A percentile compares a stretch with the other conserved stretches of the same genome.
Conservation (phyloP, 495 filamentous ascomycete genomes). For the Lasiosphaeris hirsuta region DNA sequence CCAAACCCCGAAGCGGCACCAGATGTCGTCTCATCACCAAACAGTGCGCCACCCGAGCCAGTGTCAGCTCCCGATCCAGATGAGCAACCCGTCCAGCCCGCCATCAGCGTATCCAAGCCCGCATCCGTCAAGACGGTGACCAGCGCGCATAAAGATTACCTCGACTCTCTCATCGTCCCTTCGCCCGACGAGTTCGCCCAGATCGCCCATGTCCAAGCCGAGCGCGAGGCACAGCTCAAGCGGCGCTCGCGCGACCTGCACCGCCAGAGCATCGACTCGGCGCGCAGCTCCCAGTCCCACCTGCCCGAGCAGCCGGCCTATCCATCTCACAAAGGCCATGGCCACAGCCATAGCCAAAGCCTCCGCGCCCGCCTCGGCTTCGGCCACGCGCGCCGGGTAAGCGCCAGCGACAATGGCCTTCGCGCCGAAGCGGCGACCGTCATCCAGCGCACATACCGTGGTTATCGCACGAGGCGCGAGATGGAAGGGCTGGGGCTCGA, state of each 20-base stretch:
- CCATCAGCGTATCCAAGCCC: no score
- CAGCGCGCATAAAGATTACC: constrained; percentile 38
- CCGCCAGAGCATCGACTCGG: constrained; percentile 14
- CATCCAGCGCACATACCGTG: constrained; percentile 67
- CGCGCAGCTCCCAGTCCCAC: background rate
- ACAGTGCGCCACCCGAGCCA: no score
- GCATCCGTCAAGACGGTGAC: no score
- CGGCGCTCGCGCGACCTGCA: constrained; percentile 31
- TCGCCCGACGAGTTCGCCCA: constrained; percentile 40
- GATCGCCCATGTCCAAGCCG: constrained; percentile 42
- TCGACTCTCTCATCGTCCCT: constrained; percentile 47
- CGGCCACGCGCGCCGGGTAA: constrained; percentile 5
- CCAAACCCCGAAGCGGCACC: no score
- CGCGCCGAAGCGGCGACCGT: constrained; percentile 46
- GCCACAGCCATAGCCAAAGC: background rate
- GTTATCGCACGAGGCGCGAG: constrained; percentile 64
- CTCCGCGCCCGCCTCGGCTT: constrained; percentile 9
- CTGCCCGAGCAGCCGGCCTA: background rate
- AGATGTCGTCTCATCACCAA: no score
- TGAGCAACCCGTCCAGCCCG: no score
- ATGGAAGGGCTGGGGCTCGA: constrained; percentile 61
- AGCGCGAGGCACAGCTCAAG: constrained; percentile 44
- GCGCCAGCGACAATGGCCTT: constrained; percentile 16
- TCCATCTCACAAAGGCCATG: constrained; percentile 3
- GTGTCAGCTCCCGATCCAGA: no score